Conservation (phyloP, 208 protist species). For the Crithidia bombi region DNA sequence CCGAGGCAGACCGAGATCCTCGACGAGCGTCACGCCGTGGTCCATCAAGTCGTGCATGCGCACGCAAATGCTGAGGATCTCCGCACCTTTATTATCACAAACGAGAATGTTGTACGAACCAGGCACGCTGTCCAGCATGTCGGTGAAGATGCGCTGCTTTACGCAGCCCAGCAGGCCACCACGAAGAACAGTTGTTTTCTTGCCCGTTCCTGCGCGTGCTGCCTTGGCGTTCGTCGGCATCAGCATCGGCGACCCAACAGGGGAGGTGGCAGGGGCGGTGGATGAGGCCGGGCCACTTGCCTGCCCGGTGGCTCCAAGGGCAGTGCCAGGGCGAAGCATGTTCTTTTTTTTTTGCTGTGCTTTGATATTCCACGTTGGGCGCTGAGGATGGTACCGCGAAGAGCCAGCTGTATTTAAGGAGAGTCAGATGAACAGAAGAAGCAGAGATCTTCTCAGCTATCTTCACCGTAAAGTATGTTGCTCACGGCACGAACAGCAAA, state of each 20-base stretch:
- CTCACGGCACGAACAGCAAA: no score
- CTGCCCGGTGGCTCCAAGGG: conserved; percentile 3
- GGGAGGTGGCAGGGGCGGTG: background rate
- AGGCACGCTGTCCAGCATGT: conserved; percentile 69
- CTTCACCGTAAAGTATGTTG: no score
- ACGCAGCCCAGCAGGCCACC: conserved; percentile 64
- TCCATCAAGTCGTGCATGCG: conserved; percentile 84
- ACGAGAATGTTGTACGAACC: conserved; percentile 74
- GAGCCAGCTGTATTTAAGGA: no score
- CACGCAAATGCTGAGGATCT: conserved; percentile 64
- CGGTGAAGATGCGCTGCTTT: conserved; percentile 47
- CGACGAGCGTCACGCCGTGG: conserved; percentile 76
- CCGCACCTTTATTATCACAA: conserved; percentile 57
- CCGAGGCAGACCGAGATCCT: conserved; percentile 60
- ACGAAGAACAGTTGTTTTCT: conserved; percentile 26
- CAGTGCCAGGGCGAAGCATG: conserved; percentile 16
- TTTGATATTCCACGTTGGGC: no score
- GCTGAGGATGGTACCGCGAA: no score
- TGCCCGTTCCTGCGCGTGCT: conserved; percentile 8
- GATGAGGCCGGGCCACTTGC: conserved; percentile 1
- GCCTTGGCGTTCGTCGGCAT: conserved; percentile 9
- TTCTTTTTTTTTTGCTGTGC: conserved; percentile 6
- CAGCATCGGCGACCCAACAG: background rate
- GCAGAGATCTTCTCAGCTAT: no score
- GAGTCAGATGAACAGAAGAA: no score